Evolutionary conservation across 352 stramenopile species (phyloP), one percentile per base, ranked within the genome.

Genomic region (Poterioochromonas sp.): DNA sequence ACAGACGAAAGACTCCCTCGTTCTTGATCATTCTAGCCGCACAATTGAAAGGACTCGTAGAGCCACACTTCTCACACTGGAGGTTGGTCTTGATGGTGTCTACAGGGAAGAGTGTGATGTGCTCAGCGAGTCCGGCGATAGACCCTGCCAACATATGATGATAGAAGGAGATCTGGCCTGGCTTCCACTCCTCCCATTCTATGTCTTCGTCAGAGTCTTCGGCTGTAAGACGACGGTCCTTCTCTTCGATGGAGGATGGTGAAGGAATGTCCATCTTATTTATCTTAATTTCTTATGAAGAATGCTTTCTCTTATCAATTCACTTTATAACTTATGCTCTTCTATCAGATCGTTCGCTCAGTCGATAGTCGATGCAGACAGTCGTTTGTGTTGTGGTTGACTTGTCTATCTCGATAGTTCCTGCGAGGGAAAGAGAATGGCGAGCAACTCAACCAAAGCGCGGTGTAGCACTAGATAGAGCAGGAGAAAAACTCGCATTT

Each of bases 101-200:
- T 18, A 97, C 90, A 29, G 96, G 96, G 85, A 98, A 99, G 76
- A 99, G 95, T 49, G 94, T 89, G 39, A 94, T 91, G 84, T 99
- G 95, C 86, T 99, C 96, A 20, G 92, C 91, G 47, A 98, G 91
- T 70, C 96, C 96, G 5, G 95, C 95, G 62, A 94, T 86, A 44
- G 90, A 93, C 11, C 92, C 92, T 35, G 92, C 92, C 41, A 96
- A 80, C 90, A 95, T 95, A 85, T 97, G 92, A 73, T 92, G 82
- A 79, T 94, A 79, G 84, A 97, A 97, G n/a, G 90, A 95, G 18
- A 90, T 89, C 78, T 92, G 93, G 80, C 93, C 88, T 40, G 90
- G 90, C 73, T 91, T 88, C 91, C 92, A 97, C 80, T 96, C 92
- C 77, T 97, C 92, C 82, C 82, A 85, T 35, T 76, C 68, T 39